Conservation (phyloP, 257 asterid species). For the Capsicum pubescens region DNA sequence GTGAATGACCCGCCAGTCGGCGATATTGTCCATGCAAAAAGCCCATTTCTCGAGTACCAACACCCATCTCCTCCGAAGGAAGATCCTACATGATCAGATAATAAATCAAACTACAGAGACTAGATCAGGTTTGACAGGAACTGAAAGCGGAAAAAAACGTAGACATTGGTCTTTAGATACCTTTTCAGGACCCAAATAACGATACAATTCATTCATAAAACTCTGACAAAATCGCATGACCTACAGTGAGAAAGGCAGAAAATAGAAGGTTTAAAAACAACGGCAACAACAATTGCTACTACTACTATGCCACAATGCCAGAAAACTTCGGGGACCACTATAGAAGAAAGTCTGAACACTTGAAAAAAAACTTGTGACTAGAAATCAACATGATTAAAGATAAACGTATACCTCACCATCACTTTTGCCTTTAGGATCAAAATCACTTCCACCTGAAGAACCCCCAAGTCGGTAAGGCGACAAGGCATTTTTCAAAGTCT, state of each 20-base stretch:
- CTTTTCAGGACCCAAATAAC: slow-evolving; percentile 97
- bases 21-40: slow-evolving; percentile 94
- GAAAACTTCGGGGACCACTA: background rate
- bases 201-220: slow-evolving; percentile 94
- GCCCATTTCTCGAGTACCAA: slow-evolving; percentile 98
- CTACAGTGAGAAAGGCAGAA: slow-evolving; percentile 46
- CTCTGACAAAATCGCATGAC: slow-evolving; percentile 97
- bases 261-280: slow-evolving; percentile 8
- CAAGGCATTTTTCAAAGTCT: slow-evolving; percentile 93
- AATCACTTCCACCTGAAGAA: slow-evolving; percentile 98
- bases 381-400: slow-evolving; percentile 33
- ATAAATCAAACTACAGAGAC: slow-evolving; percentile 33
- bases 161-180: slow-evolving; percentile 46
- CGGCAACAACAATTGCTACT: background rate
- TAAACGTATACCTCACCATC: slow-evolving; percentile 73
- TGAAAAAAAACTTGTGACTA: slow-evolving; percentile 30
- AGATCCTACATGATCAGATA: slow-evolving; percentile 67
- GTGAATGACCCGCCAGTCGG: slow-evolving; percentile 93
- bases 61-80: slow-evolving; percentile 99
- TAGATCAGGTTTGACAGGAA: slow-evolving; percentile 26
- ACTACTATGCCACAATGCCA: background rate
- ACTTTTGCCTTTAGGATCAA: slow-evolving; percentile 92
- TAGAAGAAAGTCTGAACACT: slow-evolving; percentile 22
- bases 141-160: slow-evolving; percentile 10
- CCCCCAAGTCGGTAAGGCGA: slow-evolving; percentile 99